Evolutionary conservation across 2,329 filamentous ascomycete species (phyloP), one percentile per base, ranked within the genome.

Genomic region (Claviceps sp.): DNA sequence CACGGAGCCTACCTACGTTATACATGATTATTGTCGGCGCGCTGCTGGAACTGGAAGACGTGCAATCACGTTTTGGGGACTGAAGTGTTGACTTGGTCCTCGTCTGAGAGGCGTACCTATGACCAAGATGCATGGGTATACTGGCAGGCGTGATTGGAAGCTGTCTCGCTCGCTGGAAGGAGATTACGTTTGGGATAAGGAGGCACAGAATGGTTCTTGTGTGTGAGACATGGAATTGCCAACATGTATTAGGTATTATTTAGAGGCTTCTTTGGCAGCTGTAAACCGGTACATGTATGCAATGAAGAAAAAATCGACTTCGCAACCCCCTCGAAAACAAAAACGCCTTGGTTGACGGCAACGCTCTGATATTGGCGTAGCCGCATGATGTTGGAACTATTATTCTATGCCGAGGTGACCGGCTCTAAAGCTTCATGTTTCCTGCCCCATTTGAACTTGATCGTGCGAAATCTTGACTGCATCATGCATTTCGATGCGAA

Each of bases 331-430:
- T 51, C 50, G 7, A 11, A 45, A 45, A 49, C 24, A 9, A 26
- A 50, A 66, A 65, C 62, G 62, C 63, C 63, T 48, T 62, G 13
- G 59, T 53, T 54, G 61, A 63, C 59, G 56, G 59, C 60, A 56
- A 48, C 50, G 52, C 57, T 53, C 52, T 48, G 56, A 40, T 46
- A 54, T 54, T 52, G 53, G 56, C 53, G 55, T 57, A 56, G 55
- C 44, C 54, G 43, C 57, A 50, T 52, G 43, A 49, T 53, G 44
- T 9, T 30, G 43, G 47, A 43, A 47, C 40, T 44, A 51, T 53
- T 51, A 53, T 34, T 55, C 50, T 54, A 57, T 57, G 41, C 43
- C 49, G 8, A 14, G 22, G 37, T 38, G 42, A 26, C 7, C 30
- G 20, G 22, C 44, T 26, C 24, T 20, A 26, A 26, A 18, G 24